These are phyloP conservation scores for Rhododendron simsii DNA, from an alignment of 148 eudicot genomes.

Conservation along the genomic window DNA sequence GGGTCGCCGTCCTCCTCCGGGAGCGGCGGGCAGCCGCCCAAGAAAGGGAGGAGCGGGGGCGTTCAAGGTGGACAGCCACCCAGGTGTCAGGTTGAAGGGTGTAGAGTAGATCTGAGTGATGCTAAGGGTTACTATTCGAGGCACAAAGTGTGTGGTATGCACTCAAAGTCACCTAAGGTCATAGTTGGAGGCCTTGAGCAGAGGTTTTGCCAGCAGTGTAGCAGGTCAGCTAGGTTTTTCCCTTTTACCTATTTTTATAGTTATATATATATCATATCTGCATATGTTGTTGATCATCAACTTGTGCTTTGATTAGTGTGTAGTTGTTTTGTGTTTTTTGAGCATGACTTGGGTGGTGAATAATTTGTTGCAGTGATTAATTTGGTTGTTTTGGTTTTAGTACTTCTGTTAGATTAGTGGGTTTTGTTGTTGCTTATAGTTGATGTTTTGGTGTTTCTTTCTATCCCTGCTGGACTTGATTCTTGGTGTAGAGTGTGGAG, in stretches of 20 bases:
- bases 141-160: conserved; percentile 86
- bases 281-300: background rate
- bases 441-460: background rate
- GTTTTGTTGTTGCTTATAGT: background rate
- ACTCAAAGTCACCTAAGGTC: conserved; percentile 67
- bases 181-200: conserved; percentile 72
- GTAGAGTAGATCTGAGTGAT: conserved; percentile 81
- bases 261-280: too few relatives aligned
- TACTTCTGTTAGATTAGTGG: background rate
- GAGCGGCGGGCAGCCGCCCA: conserved; percentile 23
- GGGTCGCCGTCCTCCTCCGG: conserved; percentile 27
- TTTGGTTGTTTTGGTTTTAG: background rate
- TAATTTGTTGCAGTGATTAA: background rate
- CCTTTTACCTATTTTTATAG: background rate
- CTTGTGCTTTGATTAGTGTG: background rate
- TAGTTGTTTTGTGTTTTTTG: background rate
- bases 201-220: conserved; percentile 96
- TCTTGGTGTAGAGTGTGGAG: background rate
- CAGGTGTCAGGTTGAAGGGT: conserved; percentile 90
- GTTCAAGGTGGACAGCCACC: conserved; percentile 65
- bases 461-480: background rate
- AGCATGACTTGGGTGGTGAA: background rate
- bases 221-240: conserved; percentile 45
- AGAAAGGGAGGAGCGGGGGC: conserved; percentile 43
- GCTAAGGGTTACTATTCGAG: conserved; percentile 81